A percentile compares a stretch with the other conserved stretches of the same genome.
These are phyloP conservation scores for Tetrapisispora nanseiensis DNA, from an alignment of 805 yeast species.

Conservation along the genomic window DNA sequence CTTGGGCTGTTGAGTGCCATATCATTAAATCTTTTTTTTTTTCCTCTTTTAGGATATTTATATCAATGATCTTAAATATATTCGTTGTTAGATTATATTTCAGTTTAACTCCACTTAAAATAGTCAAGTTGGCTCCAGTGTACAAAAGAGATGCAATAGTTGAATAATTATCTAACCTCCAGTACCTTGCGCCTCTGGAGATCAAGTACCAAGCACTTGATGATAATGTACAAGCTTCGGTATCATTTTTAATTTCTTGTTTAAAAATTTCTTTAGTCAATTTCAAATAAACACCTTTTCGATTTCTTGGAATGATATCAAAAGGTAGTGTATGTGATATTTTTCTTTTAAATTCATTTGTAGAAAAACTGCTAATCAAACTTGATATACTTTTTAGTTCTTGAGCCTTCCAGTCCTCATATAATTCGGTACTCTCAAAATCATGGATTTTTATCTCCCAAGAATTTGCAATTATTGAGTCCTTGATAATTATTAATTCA, in stretches of 20 bases:
- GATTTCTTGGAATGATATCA: slow-evolving; percentile 33
- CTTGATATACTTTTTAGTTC: neutral
- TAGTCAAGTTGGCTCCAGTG: slow-evolving; percentile 37
- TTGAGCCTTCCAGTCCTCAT: slow-evolving; percentile 33
- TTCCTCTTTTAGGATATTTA: slow-evolving; percentile 15
- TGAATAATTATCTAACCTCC: slow-evolving; percentile 45
- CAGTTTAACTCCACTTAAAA: slow-evolving; percentile 27
- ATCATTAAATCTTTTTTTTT: slow-evolving; percentile 16
- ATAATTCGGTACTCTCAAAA: slow-evolving; percentile 30
- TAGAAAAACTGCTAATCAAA: neutral
- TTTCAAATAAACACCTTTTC: slow-evolving; percentile 33
- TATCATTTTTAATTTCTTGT: slow-evolving; percentile 22
- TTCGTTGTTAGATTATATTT: slow-evolving; percentile 26
- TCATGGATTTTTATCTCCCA: slow-evolving; percentile 28
- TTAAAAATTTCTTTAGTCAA: slow-evolving; percentile 37
- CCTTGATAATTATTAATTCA: slow-evolving; percentile 9
- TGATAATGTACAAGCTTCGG: slow-evolving; percentile 25
- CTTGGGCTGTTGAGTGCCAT: slow-evolving; percentile 41
- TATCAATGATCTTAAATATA: slow-evolving; percentile 27
- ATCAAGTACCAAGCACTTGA: slow-evolving; percentile 38
- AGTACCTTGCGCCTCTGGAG: slow-evolving; percentile 37
- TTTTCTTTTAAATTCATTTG: neutral
- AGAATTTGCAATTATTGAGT: slow-evolving; percentile 17
- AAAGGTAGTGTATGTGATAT: neutral
- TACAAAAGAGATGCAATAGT: slow-evolving; percentile 42